Evolutionary conservation across 495 filamentous ascomycete genomes (phyloP).

Genomic region (Parmelia sp.): DNA sequence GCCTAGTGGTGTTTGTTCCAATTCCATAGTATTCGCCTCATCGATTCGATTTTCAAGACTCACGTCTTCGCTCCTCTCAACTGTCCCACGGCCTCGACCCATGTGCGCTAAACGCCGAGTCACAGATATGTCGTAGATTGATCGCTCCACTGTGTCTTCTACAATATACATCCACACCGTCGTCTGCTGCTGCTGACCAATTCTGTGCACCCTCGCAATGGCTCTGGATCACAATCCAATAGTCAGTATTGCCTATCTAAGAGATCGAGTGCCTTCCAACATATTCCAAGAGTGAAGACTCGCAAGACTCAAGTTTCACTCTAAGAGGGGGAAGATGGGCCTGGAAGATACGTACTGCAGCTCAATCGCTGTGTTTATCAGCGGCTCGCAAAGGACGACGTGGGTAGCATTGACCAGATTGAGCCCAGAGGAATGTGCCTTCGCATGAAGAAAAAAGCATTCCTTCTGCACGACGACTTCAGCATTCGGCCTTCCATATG

Average conservation of each 20-base stretch:
- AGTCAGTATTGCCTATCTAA: neutral
- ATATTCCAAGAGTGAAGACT: neutral
- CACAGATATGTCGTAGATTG: slow-evolving; percentile 81
- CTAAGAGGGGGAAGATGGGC: neutral
- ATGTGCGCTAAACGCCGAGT: slow-evolving; percentile 71
- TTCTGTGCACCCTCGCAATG: slow-evolving; percentile 88
- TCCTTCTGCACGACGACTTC: slow-evolving; percentile 44
- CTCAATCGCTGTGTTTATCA: slow-evolving; percentile 88
- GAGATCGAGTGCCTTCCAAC: neutral
- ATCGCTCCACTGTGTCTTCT: slow-evolving; percentile 80
- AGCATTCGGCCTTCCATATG: slow-evolving; percentile 8
- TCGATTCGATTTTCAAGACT: slow-evolving; percentile 60
- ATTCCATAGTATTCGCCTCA: slow-evolving; percentile 72
- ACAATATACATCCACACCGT: slow-evolving; percentile 95
- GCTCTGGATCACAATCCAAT: slow-evolving; percentile 35
- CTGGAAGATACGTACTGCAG: slow-evolving; percentile 49
- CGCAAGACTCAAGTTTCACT: neutral
- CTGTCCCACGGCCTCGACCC: slow-evolving; percentile 37
- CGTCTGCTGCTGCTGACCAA: slow-evolving; percentile 79
- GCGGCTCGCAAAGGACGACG: slow-evolving; percentile 88
- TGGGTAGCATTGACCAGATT: slow-evolving; percentile 90
- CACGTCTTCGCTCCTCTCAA: slow-evolving; percentile 27
- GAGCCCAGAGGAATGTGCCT: slow-evolving; percentile 77
- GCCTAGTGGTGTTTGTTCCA: slow-evolving; percentile 60
- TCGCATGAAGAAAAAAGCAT: slow-evolving; percentile 83